phyloP scores from a whole-genome alignment of 306 rosid genomes.

The Bauhinia variegata region DNA sequence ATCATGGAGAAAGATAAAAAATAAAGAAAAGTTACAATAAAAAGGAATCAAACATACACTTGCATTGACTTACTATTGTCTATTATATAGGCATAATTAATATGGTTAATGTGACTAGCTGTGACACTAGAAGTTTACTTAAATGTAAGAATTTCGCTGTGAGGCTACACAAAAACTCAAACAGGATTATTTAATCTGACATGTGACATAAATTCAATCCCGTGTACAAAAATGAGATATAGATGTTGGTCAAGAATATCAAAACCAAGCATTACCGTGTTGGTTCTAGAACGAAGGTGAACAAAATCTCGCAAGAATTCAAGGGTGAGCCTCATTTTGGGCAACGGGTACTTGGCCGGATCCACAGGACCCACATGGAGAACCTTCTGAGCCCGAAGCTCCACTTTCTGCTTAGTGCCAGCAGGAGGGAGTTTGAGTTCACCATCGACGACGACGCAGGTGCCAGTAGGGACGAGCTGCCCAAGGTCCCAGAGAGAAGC shows the following conservation, averaged over 20 bases:
- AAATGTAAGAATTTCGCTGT: not conserved
- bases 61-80: too few relatives aligned
- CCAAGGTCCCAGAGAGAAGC: constrained; percentile 73
- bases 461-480: constrained; percentile 81
- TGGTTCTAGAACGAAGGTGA: constrained; percentile 89
- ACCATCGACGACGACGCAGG: constrained; percentile 78
- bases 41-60: too few relatives aligned
- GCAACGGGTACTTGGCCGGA: constrained; percentile 86
- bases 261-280: constrained; percentile 52
- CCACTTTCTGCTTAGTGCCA: constrained; percentile 80
- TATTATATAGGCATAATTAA: too few relatives aligned
- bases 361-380: constrained; percentile 85
- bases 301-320: constrained; percentile 79
- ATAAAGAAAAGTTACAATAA: too few relatives aligned
- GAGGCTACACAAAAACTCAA: too few relatives aligned
- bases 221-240: too few relatives aligned
- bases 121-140: too few relatives aligned
- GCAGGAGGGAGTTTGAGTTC: constrained; percentile 78
- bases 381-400: constrained; percentile 73
- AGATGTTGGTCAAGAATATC: not conserved
- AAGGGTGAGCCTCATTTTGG: constrained; percentile 75
- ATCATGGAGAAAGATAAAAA: not conserved
- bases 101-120: too few relatives aligned
- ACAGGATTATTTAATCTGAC: not conserved
- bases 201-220: not conserved